These are phyloP conservation scores for Klebsormidium nitens DNA, from an alignment of 139 green algal species.

Conservation along the genomic window DNA sequence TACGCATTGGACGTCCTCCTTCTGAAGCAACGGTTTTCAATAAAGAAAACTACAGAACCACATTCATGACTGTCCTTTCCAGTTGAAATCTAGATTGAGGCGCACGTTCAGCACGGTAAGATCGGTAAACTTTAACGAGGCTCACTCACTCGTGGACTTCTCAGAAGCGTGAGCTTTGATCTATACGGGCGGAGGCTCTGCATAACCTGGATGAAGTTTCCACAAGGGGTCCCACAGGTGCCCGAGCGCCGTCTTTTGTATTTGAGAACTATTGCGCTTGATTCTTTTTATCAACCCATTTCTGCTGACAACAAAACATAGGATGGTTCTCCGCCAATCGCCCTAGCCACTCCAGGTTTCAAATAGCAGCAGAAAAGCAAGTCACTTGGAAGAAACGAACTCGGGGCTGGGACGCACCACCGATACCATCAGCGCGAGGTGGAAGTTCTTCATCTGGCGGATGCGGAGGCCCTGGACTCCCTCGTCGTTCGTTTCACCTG, in stretches of 20 bases:
- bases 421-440: slow-evolving; percentile 77
- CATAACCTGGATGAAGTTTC: too few relatives aligned
- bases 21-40: background rate
- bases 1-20: background rate
- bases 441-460: slow-evolving; percentile 89
- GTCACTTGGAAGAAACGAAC: background rate
- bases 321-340: too few relatives aligned
- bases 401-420: slow-evolving; percentile 33
- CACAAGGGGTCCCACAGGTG: too few relatives aligned
- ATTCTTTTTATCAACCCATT: too few relatives aligned
- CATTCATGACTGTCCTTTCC: background rate
- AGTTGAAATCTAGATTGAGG: background rate
- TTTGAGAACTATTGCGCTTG: too few relatives aligned
- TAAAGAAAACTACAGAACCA: background rate
- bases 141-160: background rate
- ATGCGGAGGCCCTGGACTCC: slow-evolving; percentile 47
- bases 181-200: too few relatives aligned
- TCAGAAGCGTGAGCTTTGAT: too few relatives aligned
- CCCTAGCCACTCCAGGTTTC: too few relatives aligned
- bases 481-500: slow-evolving; percentile 54
- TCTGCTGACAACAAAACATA: too few relatives aligned
- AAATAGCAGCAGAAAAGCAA: too few relatives aligned
- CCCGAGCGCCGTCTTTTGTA: too few relatives aligned
- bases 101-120: background rate
- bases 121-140: background rate